phyloP scores from a whole-genome alignment of 352 stramenopile genomes.

The Phytophthora rubi region DNA sequence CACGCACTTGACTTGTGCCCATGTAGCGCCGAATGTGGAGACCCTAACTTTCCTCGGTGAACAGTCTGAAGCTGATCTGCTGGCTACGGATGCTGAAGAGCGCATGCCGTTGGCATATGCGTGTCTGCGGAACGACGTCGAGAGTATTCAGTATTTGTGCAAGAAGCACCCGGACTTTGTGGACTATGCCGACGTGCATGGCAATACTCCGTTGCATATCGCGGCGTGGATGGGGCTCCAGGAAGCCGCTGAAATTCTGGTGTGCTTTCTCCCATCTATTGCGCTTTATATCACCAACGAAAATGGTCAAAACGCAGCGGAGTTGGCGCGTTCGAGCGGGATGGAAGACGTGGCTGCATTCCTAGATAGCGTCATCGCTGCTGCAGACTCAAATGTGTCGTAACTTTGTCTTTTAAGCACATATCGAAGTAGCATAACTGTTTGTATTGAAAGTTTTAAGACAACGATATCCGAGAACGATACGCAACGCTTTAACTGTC shows the following conservation, averaged over 20 bases:
- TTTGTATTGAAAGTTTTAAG: no score
- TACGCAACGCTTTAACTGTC: no score
- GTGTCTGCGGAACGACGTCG: conserved; percentile 56
- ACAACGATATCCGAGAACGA: no score
- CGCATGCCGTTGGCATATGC: conserved; percentile 71
- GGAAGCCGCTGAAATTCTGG: conserved; percentile 39
- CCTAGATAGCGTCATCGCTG: conserved; percentile 36
- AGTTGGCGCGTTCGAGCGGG: conserved; percentile 47
- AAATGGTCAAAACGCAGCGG: conserved; percentile 48
- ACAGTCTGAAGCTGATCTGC: conserved; percentile 50
- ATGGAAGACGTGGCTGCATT: conserved; percentile 30
- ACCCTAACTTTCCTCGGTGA: conserved; percentile 49
- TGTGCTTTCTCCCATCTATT: conserved; percentile 48
- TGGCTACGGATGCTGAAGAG: conserved; percentile 60
- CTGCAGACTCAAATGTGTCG: conserved; percentile 22
- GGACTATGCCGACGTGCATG: conserved; percentile 67
- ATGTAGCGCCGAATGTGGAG: conserved; percentile 50
- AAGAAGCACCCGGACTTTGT: conserved; percentile 63
- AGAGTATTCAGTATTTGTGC: conserved; percentile 62
- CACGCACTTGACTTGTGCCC: conserved; percentile 42
- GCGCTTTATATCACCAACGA: conserved; percentile 65
- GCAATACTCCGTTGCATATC: conserved; percentile 76
- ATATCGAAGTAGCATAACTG: no score
- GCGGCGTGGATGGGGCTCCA: conserved; percentile 51
- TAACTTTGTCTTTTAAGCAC: not conserved